phyloP scores from a whole-genome alignment of 2,329 filamentous ascomycete species.

The Alternaria gaisen region DNA sequence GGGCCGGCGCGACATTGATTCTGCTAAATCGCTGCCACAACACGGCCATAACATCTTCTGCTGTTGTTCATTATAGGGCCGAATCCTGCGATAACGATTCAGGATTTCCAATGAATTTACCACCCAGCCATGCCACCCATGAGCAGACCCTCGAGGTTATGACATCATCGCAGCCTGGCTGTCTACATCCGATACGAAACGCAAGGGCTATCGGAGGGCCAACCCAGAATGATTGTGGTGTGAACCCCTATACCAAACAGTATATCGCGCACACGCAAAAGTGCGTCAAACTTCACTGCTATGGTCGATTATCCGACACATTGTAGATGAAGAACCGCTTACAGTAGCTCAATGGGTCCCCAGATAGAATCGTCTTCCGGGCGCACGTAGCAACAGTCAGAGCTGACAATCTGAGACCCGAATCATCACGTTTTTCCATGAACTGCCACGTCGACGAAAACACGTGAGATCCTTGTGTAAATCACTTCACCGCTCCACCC shows the following conservation, averaged over 20 bases:
- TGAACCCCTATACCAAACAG: not conserved
- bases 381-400: not conserved
- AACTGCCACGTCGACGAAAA: constrained; percentile 13
- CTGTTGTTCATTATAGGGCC: not conserved
- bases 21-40: not conserved
- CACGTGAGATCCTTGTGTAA: constrained; percentile 25
- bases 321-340: not conserved
- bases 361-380: not conserved
- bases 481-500: constrained; percentile 26
- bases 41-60: not conserved
- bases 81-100: not conserved
- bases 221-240: not conserved
- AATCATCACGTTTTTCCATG: not conserved
- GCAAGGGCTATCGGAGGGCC: not conserved
- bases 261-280: not conserved
- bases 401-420: not conserved
- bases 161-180: constrained; percentile 3
- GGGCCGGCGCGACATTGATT: not conserved
- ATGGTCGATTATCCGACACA: not conserved
- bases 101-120: not conserved
- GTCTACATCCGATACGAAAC: not conserved
- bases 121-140: not conserved
- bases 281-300: not conserved
- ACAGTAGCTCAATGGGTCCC: not conserved
- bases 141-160: not conserved